A percentile compares a stretch with the other conserved stretches of the same genome.
Conservation (phyloP, 192 early-diverging fungal genomes). For the Obelidium mucronatum region DNA sequence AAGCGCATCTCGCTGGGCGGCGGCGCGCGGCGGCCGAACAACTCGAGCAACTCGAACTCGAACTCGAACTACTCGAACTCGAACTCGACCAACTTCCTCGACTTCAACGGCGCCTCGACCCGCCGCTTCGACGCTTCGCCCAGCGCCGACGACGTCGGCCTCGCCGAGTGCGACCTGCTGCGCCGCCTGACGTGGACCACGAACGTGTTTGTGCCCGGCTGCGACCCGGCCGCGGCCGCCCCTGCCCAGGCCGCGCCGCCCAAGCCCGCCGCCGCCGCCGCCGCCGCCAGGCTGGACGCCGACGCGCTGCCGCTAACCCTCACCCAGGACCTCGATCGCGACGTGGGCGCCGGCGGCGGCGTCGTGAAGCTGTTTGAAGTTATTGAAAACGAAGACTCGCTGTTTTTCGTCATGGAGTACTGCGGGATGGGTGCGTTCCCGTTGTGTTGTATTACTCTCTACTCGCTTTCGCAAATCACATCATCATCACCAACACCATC, state of each 20-base stretch:
- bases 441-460: too few relatives aligned
- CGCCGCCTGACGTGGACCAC: slow-evolving; percentile 32
- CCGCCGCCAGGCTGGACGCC: neutral
- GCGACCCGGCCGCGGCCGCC: neutral
- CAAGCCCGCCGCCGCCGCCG: neutral
- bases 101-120: neutral
- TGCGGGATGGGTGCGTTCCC: slow-evolving; percentile 35
- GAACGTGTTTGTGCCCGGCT: slow-evolving; percentile 18
- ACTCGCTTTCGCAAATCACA: too few relatives aligned
- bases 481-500: too few relatives aligned
- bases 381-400: slow-evolving; percentile 47
- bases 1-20: slow-evolving; percentile 7
- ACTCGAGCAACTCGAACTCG: neutral
- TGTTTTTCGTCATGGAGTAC: slow-evolving; percentile 51
- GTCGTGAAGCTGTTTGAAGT: slow-evolving; percentile 44
- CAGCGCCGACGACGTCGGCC: slow-evolving; percentile 1
- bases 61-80: neutral
- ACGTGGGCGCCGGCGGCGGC: slow-evolving; percentile 23
- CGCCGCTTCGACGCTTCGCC: neutral
- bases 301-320: neutral
- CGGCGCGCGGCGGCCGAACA: neutral
- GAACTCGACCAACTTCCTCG: neutral
- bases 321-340: slow-evolving; percentile 3
- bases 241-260: neutral
- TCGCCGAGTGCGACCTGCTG: slow-evolving; percentile 29